A percentile compares a stretch with the other conserved stretches of the same genome.
Conservation (phyloP, 148 eudicot genomes). For the Silene latifolia region DNA sequence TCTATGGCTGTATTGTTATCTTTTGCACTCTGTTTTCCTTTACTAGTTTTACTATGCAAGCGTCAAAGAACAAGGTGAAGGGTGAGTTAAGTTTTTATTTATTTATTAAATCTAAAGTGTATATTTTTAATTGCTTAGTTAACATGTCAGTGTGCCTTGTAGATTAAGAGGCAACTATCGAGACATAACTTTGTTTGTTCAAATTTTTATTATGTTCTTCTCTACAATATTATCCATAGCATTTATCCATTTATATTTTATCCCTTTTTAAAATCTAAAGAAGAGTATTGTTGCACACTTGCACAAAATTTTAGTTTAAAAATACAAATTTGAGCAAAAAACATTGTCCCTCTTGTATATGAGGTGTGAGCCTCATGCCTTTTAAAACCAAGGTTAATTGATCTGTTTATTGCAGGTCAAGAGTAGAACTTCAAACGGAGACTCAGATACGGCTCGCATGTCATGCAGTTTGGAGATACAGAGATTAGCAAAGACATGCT, state of each 20-base stretch:
- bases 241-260: too few relatives aligned
- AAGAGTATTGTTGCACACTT: too few relatives aligned
- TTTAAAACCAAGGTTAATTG: neutral
- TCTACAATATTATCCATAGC: too few relatives aligned
- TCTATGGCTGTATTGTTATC: neutral
- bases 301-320: too few relatives aligned
- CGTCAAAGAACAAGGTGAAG: neutral
- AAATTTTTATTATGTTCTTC: too few relatives aligned
- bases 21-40: neutral
- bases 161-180: too few relatives aligned
- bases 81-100: neutral
- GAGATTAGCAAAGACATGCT: slow-evolving; percentile 54
- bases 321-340: too few relatives aligned
- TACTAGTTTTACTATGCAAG: neutral
- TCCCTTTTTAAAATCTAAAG: too few relatives aligned
- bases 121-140: too few relatives aligned
- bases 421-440: slow-evolving; percentile 60
- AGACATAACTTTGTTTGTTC: too few relatives aligned
- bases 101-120: neutral
- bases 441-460: slow-evolving; percentile 82
- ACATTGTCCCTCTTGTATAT: neutral
- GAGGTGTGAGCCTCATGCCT: neutral
- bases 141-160: too few relatives aligned
- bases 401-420: slow-evolving; percentile 53
- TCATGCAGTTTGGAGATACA: slow-evolving; percentile 87